Evolutionary conservation across 2,329 filamentous ascomycete genomes (phyloP).

Genomic region (Aschersonia sp.): DNA sequence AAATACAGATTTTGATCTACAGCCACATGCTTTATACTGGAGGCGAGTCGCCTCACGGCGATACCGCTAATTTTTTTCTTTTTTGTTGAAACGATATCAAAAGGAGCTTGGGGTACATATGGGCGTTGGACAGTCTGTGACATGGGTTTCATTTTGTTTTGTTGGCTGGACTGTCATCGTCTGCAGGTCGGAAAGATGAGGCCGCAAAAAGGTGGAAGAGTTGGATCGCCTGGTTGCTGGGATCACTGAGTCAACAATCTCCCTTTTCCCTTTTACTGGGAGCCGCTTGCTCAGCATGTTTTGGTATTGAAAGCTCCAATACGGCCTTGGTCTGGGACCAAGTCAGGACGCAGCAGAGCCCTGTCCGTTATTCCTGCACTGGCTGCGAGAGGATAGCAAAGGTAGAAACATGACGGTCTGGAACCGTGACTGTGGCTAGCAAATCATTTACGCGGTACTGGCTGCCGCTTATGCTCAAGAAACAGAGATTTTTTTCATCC

Average conservation of each 20-base stretch:
- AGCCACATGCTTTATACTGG: too few species aligned
- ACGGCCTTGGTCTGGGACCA: background rate
- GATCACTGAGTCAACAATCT: background rate
- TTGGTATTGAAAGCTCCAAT: background rate
- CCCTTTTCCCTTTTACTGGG: background rate
- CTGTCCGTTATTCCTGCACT: conserved; percentile 1
- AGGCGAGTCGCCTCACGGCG: too few species aligned
- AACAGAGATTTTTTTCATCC: background rate
- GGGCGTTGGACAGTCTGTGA: too few species aligned
- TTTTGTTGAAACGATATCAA: too few species aligned
- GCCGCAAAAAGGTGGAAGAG: too few species aligned
- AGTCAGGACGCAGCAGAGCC: background rate
- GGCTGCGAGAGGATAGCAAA: background rate
- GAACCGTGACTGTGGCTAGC: conserved; percentile 1
- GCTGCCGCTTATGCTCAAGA: background rate
- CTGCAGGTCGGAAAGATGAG: too few species aligned
- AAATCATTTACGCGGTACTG: conserved; percentile 1
- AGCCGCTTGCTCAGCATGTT: background rate
- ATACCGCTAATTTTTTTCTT: too few species aligned
- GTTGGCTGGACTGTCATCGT: too few species aligned
- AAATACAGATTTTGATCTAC: too few species aligned
- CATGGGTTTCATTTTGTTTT: too few species aligned
- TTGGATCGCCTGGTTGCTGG: too few species aligned
- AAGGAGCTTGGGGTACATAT: too few species aligned
- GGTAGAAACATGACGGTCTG: background rate